Evolutionary conservation across 2,329 filamentous ascomycete species (phyloP), one percentile per base, ranked within the genome.

Genomic region (Epichloe uncinata): DNA sequence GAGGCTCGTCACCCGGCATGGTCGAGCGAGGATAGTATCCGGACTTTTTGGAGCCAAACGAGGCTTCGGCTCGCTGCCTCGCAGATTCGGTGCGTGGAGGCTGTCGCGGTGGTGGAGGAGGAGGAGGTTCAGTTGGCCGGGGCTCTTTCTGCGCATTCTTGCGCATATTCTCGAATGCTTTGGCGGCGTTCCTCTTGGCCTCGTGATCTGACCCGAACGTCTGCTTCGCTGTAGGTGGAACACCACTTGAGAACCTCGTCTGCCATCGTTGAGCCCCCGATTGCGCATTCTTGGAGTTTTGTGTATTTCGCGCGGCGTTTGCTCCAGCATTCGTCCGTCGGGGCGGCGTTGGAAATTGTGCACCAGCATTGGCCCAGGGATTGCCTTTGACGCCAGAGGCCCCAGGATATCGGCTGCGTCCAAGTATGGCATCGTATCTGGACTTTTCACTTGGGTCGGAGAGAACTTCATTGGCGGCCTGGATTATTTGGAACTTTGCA

Each of bases 401-500:
- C n/a, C 60, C 63, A 3, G 73, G 67, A 51, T 69, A 73, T 51
- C 71, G 66, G 15, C 56, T 49, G 12, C 62, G 66, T 26, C 61
- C 61, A 46, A 71, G 68, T 33, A 71, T 66, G 12, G 71, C 68
- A 60, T 81, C 77, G 54, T 79, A 79, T 49, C 75, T 76, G 33
- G 69, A 63, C 53, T 73, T 78, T 49, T 69, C 63, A 2, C 69
- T 66, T 1, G 74, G 69, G 51, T 78, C 75, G 26, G 68, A 72
- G 13, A 81, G 65, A 48, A 95, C 74, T 63, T 95, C 89, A 61
- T 94, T 83, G 20, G 89, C 89, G 4, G 85, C 80, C 66, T 94
- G 87, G 45, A 95, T 94, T 46, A 83, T 78, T 64, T 94, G 86
- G 61, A 95, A 95, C 61, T 87, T 85, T 34, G 84, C 74, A 56